Conservation (phyloP, 768 basidiomycete genomes). For the Astraeus odoratus region DNA sequence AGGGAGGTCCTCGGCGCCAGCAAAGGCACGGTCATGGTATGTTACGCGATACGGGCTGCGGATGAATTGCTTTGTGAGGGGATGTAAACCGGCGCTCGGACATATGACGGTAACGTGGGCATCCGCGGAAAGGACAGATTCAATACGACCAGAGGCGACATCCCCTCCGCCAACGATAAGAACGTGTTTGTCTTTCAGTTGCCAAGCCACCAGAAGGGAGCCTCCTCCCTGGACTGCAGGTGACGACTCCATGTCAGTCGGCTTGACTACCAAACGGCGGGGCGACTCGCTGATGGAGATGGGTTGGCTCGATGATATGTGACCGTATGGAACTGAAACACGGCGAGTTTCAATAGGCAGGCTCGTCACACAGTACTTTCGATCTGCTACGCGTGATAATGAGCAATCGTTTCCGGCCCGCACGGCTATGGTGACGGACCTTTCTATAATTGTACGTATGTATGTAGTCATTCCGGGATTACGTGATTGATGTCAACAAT, state of each 20-base stretch:
- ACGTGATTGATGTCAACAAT: not conserved
- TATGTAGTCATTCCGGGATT: no score
- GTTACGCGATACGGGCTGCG: slow-evolving; percentile 43
- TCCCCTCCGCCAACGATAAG: slow-evolving; percentile 93
- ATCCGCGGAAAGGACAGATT: slow-evolving; percentile 76
- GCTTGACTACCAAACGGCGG: not conserved
- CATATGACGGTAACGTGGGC: slow-evolving; percentile 73
- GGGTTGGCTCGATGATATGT: no score
- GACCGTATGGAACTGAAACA: no score
- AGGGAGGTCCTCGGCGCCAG: slow-evolving; percentile 55
- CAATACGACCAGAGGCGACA: slow-evolving; percentile 83
- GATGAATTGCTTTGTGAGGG: slow-evolving; percentile 49
- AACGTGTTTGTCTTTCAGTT: slow-evolving; percentile 75
- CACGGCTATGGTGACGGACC: not conserved
- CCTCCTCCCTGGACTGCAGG: slow-evolving; percentile 45
- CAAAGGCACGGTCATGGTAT: slow-evolving; percentile 65
- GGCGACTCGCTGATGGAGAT: slow-evolving; percentile 1
- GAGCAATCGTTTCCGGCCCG: slow-evolving; percentile 1
- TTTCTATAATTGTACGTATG: no score
- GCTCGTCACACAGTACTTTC: no score
- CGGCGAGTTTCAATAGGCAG: no score
- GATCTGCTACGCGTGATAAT: not conserved
- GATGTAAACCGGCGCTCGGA: slow-evolving; percentile 60
- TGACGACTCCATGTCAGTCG: not conserved
- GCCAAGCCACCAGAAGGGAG: slow-evolving; percentile 90